Base-by-base conservation (phyloP, 805 yeast genomes). In the Yamadazyma ubonensis region DNA sequence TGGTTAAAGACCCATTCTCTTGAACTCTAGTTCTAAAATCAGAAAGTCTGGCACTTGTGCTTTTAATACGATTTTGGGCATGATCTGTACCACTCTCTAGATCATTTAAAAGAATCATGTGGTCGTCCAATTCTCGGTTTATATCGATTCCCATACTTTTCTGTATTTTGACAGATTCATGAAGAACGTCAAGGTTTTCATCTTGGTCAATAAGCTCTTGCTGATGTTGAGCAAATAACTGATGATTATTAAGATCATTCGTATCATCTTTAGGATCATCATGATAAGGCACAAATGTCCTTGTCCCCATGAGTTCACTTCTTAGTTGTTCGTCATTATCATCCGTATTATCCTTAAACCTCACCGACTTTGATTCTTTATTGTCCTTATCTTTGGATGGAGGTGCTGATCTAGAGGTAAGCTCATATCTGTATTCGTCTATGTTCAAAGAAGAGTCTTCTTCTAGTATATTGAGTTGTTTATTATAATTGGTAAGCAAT, bases 1-100 rank as follows among this genome's bases (percentile, higher is more conserved):
- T 70, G 10, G 61, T 61, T 49, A 70, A 50, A 36, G 72, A 67
- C 3, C 75, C 75, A 42, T 70, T 70, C 40, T 70, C 75, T 27
- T 55, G 56, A 6, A 59, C 60, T 42, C 46, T 57, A n/a, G 55
- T 40, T 26, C 69, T 48, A 45, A 69, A 70, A 17, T 54, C 54
- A 17, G 49, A 50, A 19, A 70, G 49, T 17, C 64, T 50, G 35
- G 50, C 46, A 10, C 56, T 51, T 7, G 73, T 71, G 8, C 54
- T 53, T 39, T 54, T 54, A n/a, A 70, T 47, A 35, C 65, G 49
- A 8, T 43, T 41, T n/a, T 51, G 48, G 3, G 73, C 58, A 23
- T 42, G 38, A 33, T 67, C 73, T 7, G 67, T 71, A 1, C 74
- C 74, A 28, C 48, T 53, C 42, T 70, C 75, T 33, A 70, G 53